These are phyloP conservation scores for Rhizopogon sp. DNA, from an alignment of 768 basidiomycete species.

Conservation along the genomic window DNA sequence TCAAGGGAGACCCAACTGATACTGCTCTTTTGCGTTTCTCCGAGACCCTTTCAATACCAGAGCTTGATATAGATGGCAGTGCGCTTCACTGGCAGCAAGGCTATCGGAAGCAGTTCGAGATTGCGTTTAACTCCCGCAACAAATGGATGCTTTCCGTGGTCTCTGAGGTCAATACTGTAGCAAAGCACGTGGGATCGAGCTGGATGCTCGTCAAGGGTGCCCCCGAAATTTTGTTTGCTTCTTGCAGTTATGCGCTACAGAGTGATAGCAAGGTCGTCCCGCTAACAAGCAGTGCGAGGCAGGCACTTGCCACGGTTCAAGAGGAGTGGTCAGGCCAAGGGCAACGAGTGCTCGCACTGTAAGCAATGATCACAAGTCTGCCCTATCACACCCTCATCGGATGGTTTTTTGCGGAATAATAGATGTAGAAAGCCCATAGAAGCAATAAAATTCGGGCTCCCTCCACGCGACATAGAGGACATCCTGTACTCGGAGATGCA, in stretches of 20 bases:
- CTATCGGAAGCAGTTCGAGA: slow-evolving; percentile 12
- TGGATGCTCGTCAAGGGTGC: slow-evolving; percentile 44
- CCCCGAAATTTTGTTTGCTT: slow-evolving; percentile 40
- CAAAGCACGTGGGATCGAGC: slow-evolving; percentile 7
- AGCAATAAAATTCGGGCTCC: slow-evolving; percentile 6
- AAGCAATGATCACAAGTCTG: not conserved
- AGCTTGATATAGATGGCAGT: slow-evolving; percentile 5
- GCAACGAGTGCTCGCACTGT: slow-evolving; percentile 42
- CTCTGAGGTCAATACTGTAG: slow-evolving; percentile 7
- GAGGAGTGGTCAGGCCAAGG: slow-evolving; percentile 36
- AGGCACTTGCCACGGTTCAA: slow-evolving; percentile 15
- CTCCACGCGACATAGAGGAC: slow-evolving; percentile 17
- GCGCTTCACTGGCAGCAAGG: not conserved
- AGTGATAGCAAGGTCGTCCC: slow-evolving; percentile 19
- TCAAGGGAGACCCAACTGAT: slow-evolving; percentile 40
- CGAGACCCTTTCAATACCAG: slow-evolving; percentile 13
- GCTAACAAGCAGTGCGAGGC: slow-evolving; percentile 10
- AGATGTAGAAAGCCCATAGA: slow-evolving; percentile 2
- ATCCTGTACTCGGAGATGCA: slow-evolving; percentile 28
- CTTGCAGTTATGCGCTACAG: slow-evolving; percentile 23
- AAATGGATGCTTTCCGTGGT: slow-evolving; percentile 46
- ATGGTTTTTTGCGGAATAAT: not conserved
- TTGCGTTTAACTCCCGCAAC: slow-evolving; percentile 37
- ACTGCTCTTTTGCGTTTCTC: slow-evolving; percentile 41
- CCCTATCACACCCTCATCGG: not conserved